phyloP scores from a whole-genome alignment of 2,329 filamentous ascomycete species.

The Ascochyta fabae region DNA sequence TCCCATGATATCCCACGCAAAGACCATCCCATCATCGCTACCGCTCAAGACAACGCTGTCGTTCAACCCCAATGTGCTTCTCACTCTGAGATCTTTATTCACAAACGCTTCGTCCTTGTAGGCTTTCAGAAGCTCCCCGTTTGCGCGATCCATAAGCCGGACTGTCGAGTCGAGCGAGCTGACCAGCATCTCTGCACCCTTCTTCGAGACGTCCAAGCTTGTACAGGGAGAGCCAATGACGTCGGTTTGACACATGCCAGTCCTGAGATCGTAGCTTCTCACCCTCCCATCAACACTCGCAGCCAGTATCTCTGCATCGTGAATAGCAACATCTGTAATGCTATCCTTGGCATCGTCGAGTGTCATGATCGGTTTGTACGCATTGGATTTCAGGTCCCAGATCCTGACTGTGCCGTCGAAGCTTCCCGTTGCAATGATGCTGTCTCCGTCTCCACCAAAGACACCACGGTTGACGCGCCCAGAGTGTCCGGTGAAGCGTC shows the following conservation, averaged over 20 bases:
- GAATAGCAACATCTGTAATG: constrained; percentile 56
- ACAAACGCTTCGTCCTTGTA: constrained; percentile 66
- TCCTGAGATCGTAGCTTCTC: constrained; percentile 80
- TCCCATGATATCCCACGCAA: constrained; percentile 84
- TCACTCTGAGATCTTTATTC: constrained; percentile 76
- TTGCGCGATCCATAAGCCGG: constrained; percentile 79
- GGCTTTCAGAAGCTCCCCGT: constrained; percentile 74
- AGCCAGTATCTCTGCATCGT: constrained; percentile 64
- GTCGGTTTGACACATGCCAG: constrained; percentile 64
- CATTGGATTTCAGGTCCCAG: constrained; percentile 58
- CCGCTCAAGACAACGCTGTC: constrained; percentile 83
- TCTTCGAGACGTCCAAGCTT: constrained; percentile 72
- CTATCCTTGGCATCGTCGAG: constrained; percentile 76
- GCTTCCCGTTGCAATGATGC: constrained; percentile 73
- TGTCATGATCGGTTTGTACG: constrained; percentile 72
- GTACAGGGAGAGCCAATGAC: constrained; percentile 67
- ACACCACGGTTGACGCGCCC: constrained; percentile 78
- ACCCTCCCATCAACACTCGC: constrained; percentile 87
- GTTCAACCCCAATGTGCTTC: constrained; percentile 74
- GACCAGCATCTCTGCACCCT: constrained; percentile 76
- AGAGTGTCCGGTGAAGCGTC: constrained; percentile 75
- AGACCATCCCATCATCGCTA: constrained; percentile 76
- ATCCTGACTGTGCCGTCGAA: constrained; percentile 78
- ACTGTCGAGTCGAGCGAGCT: constrained; percentile 78
- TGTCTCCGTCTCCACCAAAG: constrained; percentile 79